Conservation (phyloP, 805 yeast genomes). For the Metschnikowia proteae region DNA sequence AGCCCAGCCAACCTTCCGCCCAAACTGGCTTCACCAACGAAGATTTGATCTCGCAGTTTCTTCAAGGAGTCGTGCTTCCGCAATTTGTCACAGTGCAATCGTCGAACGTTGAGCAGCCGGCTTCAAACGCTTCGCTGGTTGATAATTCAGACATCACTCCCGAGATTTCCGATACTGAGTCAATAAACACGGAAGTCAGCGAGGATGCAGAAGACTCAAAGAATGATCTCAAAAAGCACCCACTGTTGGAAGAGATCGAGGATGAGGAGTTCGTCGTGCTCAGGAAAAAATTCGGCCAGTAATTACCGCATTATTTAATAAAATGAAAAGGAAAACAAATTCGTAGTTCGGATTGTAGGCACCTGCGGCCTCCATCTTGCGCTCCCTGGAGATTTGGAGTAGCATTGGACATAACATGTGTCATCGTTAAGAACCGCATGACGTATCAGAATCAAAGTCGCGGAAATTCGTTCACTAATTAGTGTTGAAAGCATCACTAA, state of each 20-base stretch:
- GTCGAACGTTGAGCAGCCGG: not conserved
- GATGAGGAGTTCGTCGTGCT: constrained; percentile 38
- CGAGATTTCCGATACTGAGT: constrained; percentile 8
- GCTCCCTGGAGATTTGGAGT: too few relatives aligned
- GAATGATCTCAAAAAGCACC: constrained; percentile 13
- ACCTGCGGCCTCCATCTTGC: too few relatives aligned
- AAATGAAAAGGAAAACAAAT: not conserved
- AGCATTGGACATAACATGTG: too few relatives aligned
- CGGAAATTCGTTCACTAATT: too few relatives aligned
- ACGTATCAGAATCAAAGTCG: too few relatives aligned
- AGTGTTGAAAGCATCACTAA: too few relatives aligned
- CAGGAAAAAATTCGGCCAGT: constrained; percentile 34
- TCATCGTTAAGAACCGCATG: too few relatives aligned
- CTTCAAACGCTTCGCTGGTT: not conserved
- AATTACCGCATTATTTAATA: not conserved
- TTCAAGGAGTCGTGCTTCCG: constrained; percentile 2
- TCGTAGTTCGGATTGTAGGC: too few relatives aligned
- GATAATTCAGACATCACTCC: constrained; percentile 1
- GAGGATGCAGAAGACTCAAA: constrained; percentile 2
- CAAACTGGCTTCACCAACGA: not conserved
- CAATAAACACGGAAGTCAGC: constrained; percentile 10
- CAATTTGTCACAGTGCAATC: not conserved
- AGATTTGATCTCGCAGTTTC: constrained; percentile 1
- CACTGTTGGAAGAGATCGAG: constrained; percentile 28
- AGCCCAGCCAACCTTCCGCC: not conserved